These are phyloP conservation scores for Aspergillus neotritici DNA, from an alignment of 2,329 filamentous ascomycete genomes.

Conservation along the genomic window DNA sequence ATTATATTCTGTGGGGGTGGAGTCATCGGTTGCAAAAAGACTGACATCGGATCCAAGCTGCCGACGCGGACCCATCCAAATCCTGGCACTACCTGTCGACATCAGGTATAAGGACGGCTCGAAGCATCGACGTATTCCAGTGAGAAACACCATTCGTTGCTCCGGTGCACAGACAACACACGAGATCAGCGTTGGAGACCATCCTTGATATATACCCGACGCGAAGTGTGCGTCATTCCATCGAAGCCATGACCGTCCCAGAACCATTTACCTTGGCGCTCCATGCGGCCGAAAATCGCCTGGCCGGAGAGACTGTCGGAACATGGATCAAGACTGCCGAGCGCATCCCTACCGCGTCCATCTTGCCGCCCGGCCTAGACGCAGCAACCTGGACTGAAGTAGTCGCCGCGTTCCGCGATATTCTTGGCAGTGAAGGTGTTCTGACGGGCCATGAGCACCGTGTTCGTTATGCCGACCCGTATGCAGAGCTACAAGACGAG, in stretches of 20 bases:
- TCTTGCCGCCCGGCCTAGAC: neutral
- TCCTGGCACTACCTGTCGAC: too few relatives aligned
- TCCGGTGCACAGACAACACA: neutral
- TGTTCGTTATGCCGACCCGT: neutral
- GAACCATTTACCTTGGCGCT: conserved; percentile 41
- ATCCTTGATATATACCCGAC: too few relatives aligned
- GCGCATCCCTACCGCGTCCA: neutral
- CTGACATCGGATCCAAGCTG: too few relatives aligned
- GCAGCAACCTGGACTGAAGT: neutral
- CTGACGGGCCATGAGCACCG: conserved; percentile 1
- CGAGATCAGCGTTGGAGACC: neutral
- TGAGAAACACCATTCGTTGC: too few relatives aligned
- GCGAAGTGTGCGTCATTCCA: too few relatives aligned
- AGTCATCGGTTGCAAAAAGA: too few relatives aligned
- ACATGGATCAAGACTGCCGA: neutral
- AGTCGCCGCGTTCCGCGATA: neutral
- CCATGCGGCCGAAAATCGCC: conserved; percentile 13
- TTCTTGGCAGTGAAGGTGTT: neutral
- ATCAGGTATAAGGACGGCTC: too few relatives aligned
- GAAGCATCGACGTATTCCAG: too few relatives aligned
- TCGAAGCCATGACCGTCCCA: neutral
- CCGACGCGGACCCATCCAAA: too few relatives aligned
- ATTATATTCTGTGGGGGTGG: too few relatives aligned
- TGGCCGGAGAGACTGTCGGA: neutral
- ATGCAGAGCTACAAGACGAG: neutral